Percentiles rank a stretch among this genome's conserved stretches.
Conservation (phyloP, 1,139 yeast species). For the Protomyces macrosporus region DNA sequence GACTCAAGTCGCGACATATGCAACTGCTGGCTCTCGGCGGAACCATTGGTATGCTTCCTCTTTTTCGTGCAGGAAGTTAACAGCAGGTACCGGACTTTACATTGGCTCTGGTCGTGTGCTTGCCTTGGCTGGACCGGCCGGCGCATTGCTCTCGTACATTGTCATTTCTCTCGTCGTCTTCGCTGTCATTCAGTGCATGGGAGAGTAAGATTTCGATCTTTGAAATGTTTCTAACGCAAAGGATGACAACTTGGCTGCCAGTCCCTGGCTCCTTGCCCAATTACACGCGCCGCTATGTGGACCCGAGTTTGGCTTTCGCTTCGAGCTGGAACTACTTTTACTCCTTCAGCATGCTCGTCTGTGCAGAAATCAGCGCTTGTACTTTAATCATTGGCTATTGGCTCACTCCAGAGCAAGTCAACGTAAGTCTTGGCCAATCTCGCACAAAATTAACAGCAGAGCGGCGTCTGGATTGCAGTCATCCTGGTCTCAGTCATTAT, state of each 20-base stretch:
- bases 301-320: constrained; percentile 48
- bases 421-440: constrained; percentile 2
- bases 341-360: constrained; percentile 69
- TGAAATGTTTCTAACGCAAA: background rate
- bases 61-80: background rate
- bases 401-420: constrained; percentile 42
- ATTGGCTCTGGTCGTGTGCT: constrained; percentile 61
- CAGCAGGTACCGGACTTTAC: constrained; percentile 40
- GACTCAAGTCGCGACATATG: constrained; percentile 61
- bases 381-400: constrained; percentile 41
- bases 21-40: constrained; percentile 83
- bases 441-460: background rate
- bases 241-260: constrained; percentile 75
- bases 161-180: constrained; percentile 48
- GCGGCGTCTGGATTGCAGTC: constrained; percentile 68
- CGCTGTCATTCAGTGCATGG: constrained; percentile 67
- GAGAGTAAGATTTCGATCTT: constrained; percentile 53
- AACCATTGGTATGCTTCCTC: constrained; percentile 43
- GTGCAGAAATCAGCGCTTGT: constrained; percentile 42
- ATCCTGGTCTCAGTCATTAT: constrained; percentile 53
- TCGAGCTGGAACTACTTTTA: constrained; percentile 84
- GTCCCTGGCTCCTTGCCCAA: constrained; percentile 68
- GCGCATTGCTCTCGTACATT: constrained; percentile 52
- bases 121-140: constrained; percentile 59
- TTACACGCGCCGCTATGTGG: constrained; percentile 14